These are phyloP conservation scores for Eucalyptus globulus DNA, from an alignment of 345 rosid genomes.

Conservation along the genomic window DNA sequence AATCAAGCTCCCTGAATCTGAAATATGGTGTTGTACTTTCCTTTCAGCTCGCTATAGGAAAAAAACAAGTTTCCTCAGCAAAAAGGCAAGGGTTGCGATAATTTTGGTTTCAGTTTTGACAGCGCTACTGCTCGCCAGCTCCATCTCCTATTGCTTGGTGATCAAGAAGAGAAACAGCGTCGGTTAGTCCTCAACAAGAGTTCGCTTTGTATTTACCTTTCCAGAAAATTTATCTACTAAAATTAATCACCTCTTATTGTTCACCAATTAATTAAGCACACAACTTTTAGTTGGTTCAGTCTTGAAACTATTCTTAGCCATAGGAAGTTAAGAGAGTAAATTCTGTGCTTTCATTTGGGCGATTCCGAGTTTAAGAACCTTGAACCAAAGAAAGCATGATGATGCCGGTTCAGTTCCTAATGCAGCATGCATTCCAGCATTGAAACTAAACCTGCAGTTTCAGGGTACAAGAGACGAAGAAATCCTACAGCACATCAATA, in stretches of 20 bases:
- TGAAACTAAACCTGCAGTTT: background rate
- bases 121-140: background rate
- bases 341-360: background rate
- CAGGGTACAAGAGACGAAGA: background rate
- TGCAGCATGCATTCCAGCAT: background rate
- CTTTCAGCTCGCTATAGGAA: background rate
- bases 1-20: background rate
- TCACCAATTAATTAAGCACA: background rate
- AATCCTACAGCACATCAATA: background rate
- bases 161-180: background rate
- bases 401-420: background rate
- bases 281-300: background rate
- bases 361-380: background rate
- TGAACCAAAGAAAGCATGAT: background rate
- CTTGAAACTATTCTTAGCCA: background rate
- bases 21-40: background rate
- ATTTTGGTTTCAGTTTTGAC: background rate
- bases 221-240: background rate
- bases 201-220: background rate
- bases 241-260: background rate
- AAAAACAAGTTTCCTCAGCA: background rate
- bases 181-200: background rate
- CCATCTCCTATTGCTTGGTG: background rate
- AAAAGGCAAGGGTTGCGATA: background rate
- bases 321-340: background rate